phyloP scores from a whole-genome alignment of 2,329 filamentous ascomycete genomes.

The Alternaria gaisen region DNA sequence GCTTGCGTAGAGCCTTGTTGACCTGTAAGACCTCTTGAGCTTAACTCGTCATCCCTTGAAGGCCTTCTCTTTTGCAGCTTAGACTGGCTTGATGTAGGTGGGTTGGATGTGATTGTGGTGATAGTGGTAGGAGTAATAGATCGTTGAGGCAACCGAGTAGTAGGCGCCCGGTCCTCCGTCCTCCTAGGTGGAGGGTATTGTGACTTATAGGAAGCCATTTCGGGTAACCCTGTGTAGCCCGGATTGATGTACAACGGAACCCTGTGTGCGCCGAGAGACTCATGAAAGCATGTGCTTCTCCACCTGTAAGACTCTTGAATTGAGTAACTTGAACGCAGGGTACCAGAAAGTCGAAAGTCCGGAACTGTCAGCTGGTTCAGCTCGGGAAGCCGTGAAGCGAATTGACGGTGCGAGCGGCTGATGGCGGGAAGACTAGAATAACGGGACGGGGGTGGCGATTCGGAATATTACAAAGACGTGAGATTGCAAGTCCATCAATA shows the following conservation, averaged over 20 bases:
- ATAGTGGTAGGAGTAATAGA: slow-evolving; percentile 46
- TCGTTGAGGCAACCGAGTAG: slow-evolving; percentile 49
- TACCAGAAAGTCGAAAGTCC: slow-evolving; percentile 28
- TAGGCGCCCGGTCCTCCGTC: slow-evolving; percentile 43
- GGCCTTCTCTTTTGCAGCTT: slow-evolving; percentile 50
- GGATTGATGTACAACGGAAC: slow-evolving; percentile 44
- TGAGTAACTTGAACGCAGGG: slow-evolving; percentile 29
- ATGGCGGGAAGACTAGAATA: slow-evolving; percentile 38
- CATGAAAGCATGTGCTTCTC: slow-evolving; percentile 52
- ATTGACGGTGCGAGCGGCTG: slow-evolving; percentile 30
- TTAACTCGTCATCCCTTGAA: slow-evolving; percentile 43
- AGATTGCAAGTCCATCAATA: slow-evolving; percentile 40
- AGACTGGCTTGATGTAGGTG: slow-evolving; percentile 37
- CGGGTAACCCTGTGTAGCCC: slow-evolving; percentile 48
- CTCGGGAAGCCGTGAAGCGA: slow-evolving; percentile 39
- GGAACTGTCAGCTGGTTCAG: slow-evolving; percentile 47
- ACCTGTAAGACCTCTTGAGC: slow-evolving; percentile 25
- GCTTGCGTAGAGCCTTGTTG: slow-evolving; percentile 32
- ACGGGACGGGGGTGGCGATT: slow-evolving; percentile 47
- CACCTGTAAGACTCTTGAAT: slow-evolving; percentile 33
- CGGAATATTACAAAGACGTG: slow-evolving; percentile 36
- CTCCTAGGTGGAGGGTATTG: slow-evolving; percentile 46
- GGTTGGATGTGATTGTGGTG: slow-evolving; percentile 36
- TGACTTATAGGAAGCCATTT: slow-evolving; percentile 55
- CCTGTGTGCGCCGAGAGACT: slow-evolving; percentile 49